Percentiles rank a stretch among this genome's conserved stretches.
Conservation (phyloP, 2,329 filamentous ascomycete species). For the Aspergillus unguis region DNA sequence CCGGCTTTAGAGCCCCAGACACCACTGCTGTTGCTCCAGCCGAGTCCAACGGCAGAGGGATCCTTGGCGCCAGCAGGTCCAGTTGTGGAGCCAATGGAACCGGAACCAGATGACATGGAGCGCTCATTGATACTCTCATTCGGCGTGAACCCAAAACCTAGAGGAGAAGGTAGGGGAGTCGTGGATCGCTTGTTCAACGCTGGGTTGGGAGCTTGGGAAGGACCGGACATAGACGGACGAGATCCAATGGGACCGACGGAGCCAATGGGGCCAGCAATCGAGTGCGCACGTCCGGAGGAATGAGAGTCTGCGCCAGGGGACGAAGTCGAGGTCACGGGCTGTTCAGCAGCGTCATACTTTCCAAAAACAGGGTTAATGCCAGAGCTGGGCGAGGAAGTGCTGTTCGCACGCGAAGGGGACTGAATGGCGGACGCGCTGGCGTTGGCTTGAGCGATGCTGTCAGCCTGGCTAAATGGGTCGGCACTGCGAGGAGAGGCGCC, state of each 20-base stretch:
- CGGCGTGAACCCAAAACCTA: constrained; percentile 67
- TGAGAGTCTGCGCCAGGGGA: constrained; percentile 74
- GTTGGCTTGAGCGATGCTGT: constrained; percentile 48
- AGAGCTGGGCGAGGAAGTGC: constrained; percentile 70
- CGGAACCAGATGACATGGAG: constrained; percentile 58
- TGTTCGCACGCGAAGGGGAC: constrained; percentile 70
- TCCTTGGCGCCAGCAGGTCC: constrained; percentile 35
- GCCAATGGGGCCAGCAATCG: constrained; percentile 52
- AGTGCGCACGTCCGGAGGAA: constrained; percentile 62
- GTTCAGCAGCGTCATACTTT: constrained; percentile 59
- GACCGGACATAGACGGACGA: constrained; percentile 64
- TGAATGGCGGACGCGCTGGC: constrained; percentile 42
- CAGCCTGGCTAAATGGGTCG: constrained; percentile 63
- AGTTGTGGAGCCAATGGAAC: constrained; percentile 51
- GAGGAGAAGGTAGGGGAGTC: constrained; percentile 85
- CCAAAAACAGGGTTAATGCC: constrained; percentile 49
- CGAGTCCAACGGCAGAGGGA: constrained; percentile 49
- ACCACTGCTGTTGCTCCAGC: constrained; percentile 76
- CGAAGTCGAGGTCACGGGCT: constrained; percentile 75
- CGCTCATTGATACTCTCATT: constrained; percentile 53
- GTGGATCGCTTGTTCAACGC: constrained; percentile 76
- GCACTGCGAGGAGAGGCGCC: constrained; percentile 78
- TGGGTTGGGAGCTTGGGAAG: constrained; percentile 50
- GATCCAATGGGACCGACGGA: constrained; percentile 92
- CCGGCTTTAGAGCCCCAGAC: constrained; percentile 83